These are phyloP conservation scores for Leishmania arabica DNA, from an alignment of 208 protist genomes.

Conservation along the genomic window DNA sequence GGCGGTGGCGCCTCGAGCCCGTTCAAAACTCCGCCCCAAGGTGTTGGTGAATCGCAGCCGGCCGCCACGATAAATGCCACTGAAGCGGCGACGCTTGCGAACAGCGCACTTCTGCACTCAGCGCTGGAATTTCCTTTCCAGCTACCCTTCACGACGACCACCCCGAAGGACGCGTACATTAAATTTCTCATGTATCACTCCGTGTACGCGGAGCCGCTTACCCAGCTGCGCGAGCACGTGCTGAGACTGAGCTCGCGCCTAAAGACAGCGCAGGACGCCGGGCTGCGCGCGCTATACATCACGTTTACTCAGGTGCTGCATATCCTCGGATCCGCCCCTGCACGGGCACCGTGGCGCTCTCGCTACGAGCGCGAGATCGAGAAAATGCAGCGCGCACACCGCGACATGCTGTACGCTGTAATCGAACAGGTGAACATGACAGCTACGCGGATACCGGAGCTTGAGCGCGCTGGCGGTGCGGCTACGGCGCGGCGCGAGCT, in stretches of 20 bases:
- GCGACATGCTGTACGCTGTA: constrained; percentile 54
- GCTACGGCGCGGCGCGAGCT: constrained; percentile 1
- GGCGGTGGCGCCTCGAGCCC: not conserved
- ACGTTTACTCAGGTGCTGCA: constrained; percentile 31
- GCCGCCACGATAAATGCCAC: not conserved
- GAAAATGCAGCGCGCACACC: constrained; percentile 53
- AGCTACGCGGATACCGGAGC: constrained; percentile 24
- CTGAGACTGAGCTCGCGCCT: constrained; percentile 56
- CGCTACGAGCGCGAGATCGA: constrained; percentile 53
- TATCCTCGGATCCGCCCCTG: not conserved
- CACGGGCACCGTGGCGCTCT: constrained; percentile 21
- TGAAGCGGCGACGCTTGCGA: constrained; percentile 10
- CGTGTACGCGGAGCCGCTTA: constrained; percentile 42
- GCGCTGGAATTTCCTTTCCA: constrained; percentile 38
- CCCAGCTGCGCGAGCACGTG: constrained; percentile 36
- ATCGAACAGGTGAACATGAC: constrained; percentile 44
- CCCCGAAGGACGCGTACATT: constrained; percentile 42
- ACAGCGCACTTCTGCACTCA: constrained; percentile 15
- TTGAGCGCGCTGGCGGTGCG: constrained; percentile 20
- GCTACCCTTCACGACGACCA: constrained; percentile 52
- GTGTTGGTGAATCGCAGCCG: not conserved
- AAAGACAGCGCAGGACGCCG: constrained; percentile 46
- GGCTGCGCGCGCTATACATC: constrained; percentile 42
- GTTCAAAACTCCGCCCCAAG: not conserved
- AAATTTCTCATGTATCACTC: constrained; percentile 52